Evolutionary conservation across 2,329 filamentous ascomycete species (phyloP).

Genomic region (Cladophialophora bantiana): DNA sequence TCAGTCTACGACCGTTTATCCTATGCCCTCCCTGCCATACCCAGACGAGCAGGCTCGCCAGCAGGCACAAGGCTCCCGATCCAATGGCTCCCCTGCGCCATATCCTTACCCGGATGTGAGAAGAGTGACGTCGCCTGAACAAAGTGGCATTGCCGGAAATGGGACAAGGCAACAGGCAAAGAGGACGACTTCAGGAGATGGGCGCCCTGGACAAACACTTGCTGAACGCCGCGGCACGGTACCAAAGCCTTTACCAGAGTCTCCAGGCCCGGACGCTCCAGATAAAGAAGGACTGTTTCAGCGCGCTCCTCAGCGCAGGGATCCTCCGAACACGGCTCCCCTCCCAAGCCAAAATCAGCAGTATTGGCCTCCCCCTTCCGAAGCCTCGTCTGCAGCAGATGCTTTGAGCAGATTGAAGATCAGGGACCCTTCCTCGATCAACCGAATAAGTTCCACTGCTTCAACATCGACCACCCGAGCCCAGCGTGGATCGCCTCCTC

Average conservation of each 20-base stretch:
- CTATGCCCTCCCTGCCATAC: slow-evolving; percentile 74
- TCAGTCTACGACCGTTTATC: slow-evolving; percentile 67
- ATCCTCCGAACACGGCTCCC: slow-evolving; percentile 43
- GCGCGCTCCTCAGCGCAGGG: slow-evolving; percentile 57
- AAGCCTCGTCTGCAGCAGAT: slow-evolving; percentile 35
- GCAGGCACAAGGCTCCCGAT: slow-evolving; percentile 27
- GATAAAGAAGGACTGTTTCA: slow-evolving; percentile 84
- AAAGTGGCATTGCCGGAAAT: slow-evolving; percentile 27
- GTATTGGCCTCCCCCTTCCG: slow-evolving; percentile 65
- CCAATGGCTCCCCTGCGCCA: slow-evolving; percentile 49
- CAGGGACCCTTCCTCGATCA: slow-evolving; percentile 62
- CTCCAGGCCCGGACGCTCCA: slow-evolving; percentile 75
- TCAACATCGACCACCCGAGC: slow-evolving; percentile 93
- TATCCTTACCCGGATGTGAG: slow-evolving; percentile 52
- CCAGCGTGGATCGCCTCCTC: slow-evolving; percentile 89
- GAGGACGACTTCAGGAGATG: slow-evolving; percentile 57
- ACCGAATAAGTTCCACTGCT: slow-evolving; percentile 77
- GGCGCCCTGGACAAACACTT: slow-evolving; percentile 65
- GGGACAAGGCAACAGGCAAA: slow-evolving; percentile 44
- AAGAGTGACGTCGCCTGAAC: slow-evolving; percentile 39
- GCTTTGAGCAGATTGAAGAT: slow-evolving; percentile 54
- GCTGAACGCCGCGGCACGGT: slow-evolving; percentile 80
- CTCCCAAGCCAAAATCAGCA: slow-evolving; percentile 66
- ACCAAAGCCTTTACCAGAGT: slow-evolving; percentile 82
- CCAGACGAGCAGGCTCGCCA: slow-evolving; percentile 68